Evolutionary conservation across 2,329 filamentous ascomycete genomes (phyloP).

Genomic region (Endocalyx cinctus): DNA sequence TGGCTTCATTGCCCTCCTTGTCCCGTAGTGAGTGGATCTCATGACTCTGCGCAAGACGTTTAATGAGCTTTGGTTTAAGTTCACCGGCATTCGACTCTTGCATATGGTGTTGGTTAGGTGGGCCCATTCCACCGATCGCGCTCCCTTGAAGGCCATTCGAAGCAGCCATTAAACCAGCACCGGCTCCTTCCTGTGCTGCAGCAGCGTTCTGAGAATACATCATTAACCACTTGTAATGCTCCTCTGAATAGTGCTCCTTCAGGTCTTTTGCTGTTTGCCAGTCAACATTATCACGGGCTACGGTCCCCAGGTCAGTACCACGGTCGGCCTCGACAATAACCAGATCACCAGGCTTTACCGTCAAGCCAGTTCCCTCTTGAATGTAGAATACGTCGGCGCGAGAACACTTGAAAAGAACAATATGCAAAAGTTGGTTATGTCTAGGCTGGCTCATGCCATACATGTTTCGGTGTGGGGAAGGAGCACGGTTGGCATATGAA

Average conservation of each 20-base stretch:
- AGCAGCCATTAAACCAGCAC: conserved; percentile 57
- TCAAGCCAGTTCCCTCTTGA: conserved; percentile 88
- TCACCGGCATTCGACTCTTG: conserved; percentile 69
- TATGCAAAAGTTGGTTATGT: conserved; percentile 70
- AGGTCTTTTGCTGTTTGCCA: conserved; percentile 83
- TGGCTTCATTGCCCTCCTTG: conserved; percentile 96
- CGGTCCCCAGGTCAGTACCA: conserved; percentile 90
- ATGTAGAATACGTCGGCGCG: conserved; percentile 96
- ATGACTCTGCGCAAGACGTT: conserved; percentile 84
- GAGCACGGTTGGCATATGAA: conserved; percentile 44
- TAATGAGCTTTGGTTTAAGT: conserved; percentile 94
- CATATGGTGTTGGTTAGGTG: conserved; percentile 66
- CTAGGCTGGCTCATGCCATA: conserved; percentile 58
- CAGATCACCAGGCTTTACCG: conserved; percentile 84
- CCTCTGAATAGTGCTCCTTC: conserved; percentile 87
- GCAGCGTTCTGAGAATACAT: conserved; percentile 87
- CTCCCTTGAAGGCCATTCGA: conserved; percentile 62
- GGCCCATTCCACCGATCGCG: conserved; percentile 74
- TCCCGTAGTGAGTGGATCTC: conserved; percentile 86
- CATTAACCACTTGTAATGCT: conserved; percentile 98
- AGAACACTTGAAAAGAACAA: conserved; percentile 95
- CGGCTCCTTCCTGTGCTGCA: conserved; percentile 53
- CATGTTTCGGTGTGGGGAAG: conserved; percentile 58
- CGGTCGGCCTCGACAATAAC: conserved; percentile 98
- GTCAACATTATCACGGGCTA: conserved; percentile 81